These are phyloP conservation scores for Pythium utonaiense DNA, from an alignment of 352 stramenopile genomes.

Conservation along the genomic window DNA sequence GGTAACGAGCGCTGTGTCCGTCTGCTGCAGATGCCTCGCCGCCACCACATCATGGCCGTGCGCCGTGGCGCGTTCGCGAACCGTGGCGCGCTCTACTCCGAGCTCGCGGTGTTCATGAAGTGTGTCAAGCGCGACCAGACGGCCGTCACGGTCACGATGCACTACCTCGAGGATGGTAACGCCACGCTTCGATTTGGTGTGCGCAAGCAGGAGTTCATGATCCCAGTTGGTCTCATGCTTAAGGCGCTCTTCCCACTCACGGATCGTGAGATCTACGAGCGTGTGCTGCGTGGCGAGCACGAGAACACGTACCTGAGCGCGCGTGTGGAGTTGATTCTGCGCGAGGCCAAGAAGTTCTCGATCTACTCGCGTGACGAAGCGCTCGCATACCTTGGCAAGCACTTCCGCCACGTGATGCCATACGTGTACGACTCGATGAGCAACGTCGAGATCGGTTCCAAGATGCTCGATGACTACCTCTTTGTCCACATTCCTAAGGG, in stretches of 20 bases:
- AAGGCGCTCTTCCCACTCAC: conserved; percentile 93
- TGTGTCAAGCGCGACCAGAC: conserved; percentile 95
- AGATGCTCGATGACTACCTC: conserved; percentile 93
- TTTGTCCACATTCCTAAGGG: conserved; percentile 95
- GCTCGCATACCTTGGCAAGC: conserved; percentile 94
- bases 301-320: conserved; percentile 97
- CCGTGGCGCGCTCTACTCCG: conserved; percentile 94
- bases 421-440: conserved; percentile 80
- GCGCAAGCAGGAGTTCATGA: conserved; percentile 98
- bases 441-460: conserved; percentile 89
- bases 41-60: conserved; percentile 92
- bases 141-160: conserved; percentile 96
- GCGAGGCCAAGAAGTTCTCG: conserved; percentile 94
- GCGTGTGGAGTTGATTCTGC: conserved; percentile 96
- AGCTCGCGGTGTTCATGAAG: conserved; percentile 96
- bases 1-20: conserved; percentile 98
- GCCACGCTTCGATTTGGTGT: conserved; percentile 96
- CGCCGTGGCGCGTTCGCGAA: conserved; percentile 97
- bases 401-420: conserved; percentile 93
- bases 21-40: conserved; percentile 93
- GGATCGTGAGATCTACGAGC: conserved; percentile 97
- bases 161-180: conserved; percentile 98
- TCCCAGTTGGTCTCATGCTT: conserved; percentile 95
- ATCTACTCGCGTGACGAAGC: conserved; percentile 85
- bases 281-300: conserved; percentile 93